Conservation (phyloP, 2,329 filamentous ascomycete species). For the Phialophora tarda region DNA sequence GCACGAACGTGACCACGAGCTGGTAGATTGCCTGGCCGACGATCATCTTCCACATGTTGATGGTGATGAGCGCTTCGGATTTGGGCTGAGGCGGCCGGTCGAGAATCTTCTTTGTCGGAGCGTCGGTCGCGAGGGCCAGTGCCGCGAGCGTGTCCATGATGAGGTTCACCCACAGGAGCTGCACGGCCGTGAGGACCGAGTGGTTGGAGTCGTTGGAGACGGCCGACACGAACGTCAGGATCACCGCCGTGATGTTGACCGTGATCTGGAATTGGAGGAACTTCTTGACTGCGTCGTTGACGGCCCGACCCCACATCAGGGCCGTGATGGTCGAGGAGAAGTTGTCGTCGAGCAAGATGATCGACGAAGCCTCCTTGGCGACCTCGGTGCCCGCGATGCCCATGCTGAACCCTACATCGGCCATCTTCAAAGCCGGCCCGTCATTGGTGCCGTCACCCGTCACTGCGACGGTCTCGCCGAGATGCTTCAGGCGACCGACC, state of each 20-base stretch:
- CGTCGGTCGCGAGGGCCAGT: slow-evolving; percentile 85
- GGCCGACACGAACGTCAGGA: slow-evolving; percentile 85
- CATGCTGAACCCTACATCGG: slow-evolving; percentile 72
- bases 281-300: slow-evolving; percentile 71
- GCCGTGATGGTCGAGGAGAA: slow-evolving; percentile 69
- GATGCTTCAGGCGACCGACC: slow-evolving; percentile 65
- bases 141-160: slow-evolving; percentile 98
- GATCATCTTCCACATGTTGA: slow-evolving; percentile 99
- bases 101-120: slow-evolving; percentile 80
- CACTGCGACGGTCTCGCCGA: slow-evolving; percentile 66
- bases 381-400: slow-evolving; percentile 70
- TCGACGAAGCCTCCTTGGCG: slow-evolving; percentile 71
- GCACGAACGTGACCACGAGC: slow-evolving; percentile 74
- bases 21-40: slow-evolving; percentile 91
- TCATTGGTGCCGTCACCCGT: slow-evolving; percentile 73
- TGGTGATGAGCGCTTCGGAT: slow-evolving; percentile 76
- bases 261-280: slow-evolving; percentile 70
- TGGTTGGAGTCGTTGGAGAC: slow-evolving; percentile 71
- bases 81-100: slow-evolving; percentile 80
- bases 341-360: slow-evolving; percentile 71
- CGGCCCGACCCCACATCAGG: slow-evolving; percentile 70
- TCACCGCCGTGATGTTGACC: slow-evolving; percentile 89
- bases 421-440: slow-evolving; percentile 67
- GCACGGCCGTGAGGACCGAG: slow-evolving; percentile 84
- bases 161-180: slow-evolving; percentile 93